Evolutionary conservation across 2,329 filamentous ascomycete genomes (phyloP), one percentile per base, ranked within the genome.

Genomic region (Biscogniauxia sp.): DNA sequence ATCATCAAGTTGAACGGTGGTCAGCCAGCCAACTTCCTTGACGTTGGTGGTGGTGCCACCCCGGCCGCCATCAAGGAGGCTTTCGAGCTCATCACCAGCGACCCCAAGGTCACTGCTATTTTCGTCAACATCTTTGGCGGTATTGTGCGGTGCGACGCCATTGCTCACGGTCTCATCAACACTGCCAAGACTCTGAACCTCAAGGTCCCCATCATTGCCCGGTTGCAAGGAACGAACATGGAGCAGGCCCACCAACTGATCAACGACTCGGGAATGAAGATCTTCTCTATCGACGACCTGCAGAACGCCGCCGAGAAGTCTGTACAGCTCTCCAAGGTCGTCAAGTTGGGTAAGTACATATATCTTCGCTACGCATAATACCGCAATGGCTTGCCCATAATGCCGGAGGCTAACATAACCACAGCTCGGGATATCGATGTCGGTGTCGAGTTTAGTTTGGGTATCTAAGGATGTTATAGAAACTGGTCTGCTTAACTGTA

Each of bases 121-220:
- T 99, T 99, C 72, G 95, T 99, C 83, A 99, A 99, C 87, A 99
- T 99, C 79, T 99, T 99, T 76, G 95, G 95, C 76, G 95, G 95
- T 81, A 99, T 99, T 72, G 95, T 99, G 70, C 88, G 95, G 73
- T 99, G 95, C 77, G 95, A 99, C 77, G 93, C 92, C 74, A 99
- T 99, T 76, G 95, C 95, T 69, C 90, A 93, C 79, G 95, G 95
- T 74, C 85, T 99, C 71, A 96, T 99, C 82, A 89, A 92, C 77
- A 96, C 97, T 60, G 95, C 95, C 64, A 86, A 97, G 82, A 88
- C 88, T 73, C 93, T 99, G 85, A 93, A 97, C 84, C 87, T 99
- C 73, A 90, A 95, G 80, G 95, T 95, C 69, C 95, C 95, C 72
- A 96, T 99, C 78, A 94, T 99, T 76, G 94, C 93, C 69, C 89